Evolutionary conservation across 371 early-diverging fungal species (phyloP), one percentile per base, ranked within the genome.

Genomic region (Syncephalis plumigaleata): DNA sequence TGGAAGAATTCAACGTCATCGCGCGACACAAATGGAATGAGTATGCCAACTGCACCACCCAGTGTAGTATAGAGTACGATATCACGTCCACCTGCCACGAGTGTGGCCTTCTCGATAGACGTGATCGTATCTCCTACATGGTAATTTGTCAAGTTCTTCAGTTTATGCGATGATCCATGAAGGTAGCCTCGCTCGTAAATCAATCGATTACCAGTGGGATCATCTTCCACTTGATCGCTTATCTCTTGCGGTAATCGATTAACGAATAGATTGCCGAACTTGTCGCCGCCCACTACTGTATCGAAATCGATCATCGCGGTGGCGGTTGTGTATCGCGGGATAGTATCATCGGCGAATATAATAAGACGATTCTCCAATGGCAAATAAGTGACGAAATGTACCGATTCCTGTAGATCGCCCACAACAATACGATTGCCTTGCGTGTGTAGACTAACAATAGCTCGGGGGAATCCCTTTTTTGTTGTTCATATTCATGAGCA

Each of bases 1-100:
- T 84, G 84, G 72, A 95, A 89, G 55, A 94, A 88, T 22, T 91
- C 91, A 15, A 87, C 79, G 55, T 97, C 95, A 53, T 87, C 86
- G 52, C 81, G 76, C 23, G 84, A 75, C 13, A 73, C 59, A 59
- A 95, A 84, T 0, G 95, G 93, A 40, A 93, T 73, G 48, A 89
- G 74, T 11, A 79, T 70, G 2, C 84, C 84, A 44, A 96, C 68
- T 9, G 77, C 57, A 2, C 98, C 98, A 36, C 84, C 53, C 20
- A 98, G 57, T 1, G 90, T 84, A 0, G 89, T 80, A 48, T 87
- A 88, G n/a, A 91, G 48, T 22, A 94, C 50, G 16, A 88, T 68
- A 47, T 86, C 88, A 13, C 91, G 77, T 0, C 84, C 89, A 31
- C 90, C 92, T 0, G 84, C 68, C 15, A 86, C 75, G 44, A 96